Evolutionary conservation across 2,329 filamentous ascomycete genomes (phyloP), one percentile per base, ranked within the genome.

Genomic region (Amylocarpus encephaloides): DNA sequence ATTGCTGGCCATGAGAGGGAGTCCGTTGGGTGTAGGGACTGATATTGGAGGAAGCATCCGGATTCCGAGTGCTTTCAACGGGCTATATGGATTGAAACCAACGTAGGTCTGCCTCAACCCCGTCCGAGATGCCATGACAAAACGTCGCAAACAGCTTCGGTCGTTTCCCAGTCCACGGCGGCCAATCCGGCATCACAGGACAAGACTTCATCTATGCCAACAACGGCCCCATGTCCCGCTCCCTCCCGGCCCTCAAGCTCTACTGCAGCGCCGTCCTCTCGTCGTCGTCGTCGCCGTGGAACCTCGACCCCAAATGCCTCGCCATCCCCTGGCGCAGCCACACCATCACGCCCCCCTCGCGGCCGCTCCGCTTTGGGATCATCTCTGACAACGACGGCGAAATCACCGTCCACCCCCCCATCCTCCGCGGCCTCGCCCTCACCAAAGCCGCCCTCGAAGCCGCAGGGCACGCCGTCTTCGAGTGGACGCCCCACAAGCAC

Each of bases 11-110:
- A 61, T 64, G 58, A 58, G 54, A 26, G 63, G 61, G 10, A 62
- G 60, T 50, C 59, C 62, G 1, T 39, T 64, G 12, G 62, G 63
- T 0, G 48, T 64, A 15, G 63, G 62, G 6, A 64, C 63, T 15
- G 63, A 65, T 54, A 64, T 64, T 52, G 63, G 64, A n/a, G 69
- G 68, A 6, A 67, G 64, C 46, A 66, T 71, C 38, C 61, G 69
- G 18, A 68, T 71, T 41, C 69, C 69, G 0, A 58, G 62, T 49
- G 63, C 66, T 1, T 71, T 67, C 50, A 69, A 65, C 57, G 57
- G 62, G 26, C 52, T 70, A 1, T 71, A 68, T 54, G 68, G 68
- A 1, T 54, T 71, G 29, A 71, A 71, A 47, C 68, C 69, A 3
- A 60, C 60, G 62, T 64, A 34, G 42, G 57, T 35, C 57, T 11